Evolutionary conservation across 768 basidiomycete species (phyloP).

Genomic region (Postia placenta): DNA sequence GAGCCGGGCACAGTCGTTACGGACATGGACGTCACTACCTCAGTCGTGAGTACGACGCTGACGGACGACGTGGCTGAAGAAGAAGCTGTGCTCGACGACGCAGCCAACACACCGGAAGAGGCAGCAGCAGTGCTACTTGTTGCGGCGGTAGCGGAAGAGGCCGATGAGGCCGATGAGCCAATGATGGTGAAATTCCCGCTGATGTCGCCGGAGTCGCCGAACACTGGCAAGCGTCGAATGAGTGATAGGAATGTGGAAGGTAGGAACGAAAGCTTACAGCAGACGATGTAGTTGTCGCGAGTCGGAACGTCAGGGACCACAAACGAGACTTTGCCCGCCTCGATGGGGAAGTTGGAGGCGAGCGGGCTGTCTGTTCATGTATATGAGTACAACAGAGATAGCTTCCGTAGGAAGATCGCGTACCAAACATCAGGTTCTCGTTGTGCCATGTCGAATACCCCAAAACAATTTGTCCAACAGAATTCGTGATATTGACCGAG

Average conservation of each 20-base stretch:
- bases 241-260: not conserved
- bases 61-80: not conserved
- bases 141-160: not conserved
- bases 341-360: conserved; percentile 33
- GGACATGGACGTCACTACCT: not conserved
- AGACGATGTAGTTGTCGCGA: conserved; percentile 38
- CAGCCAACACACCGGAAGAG: not conserved
- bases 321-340: conserved; percentile 33
- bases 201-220: conserved; percentile 40
- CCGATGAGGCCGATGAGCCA: conserved; percentile 6
- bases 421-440: conserved; percentile 46
- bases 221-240: conserved; percentile 24
- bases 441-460: conserved; percentile 33
- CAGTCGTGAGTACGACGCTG: not conserved
- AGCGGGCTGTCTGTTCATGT: conserved; percentile 35
- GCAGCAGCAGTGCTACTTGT: not conserved
- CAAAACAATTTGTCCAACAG: conserved; percentile 35
- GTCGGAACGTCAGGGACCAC: conserved; percentile 31
- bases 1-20: not conserved
- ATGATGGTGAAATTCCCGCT: conserved; percentile 23
- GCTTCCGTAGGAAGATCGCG: conserved; percentile 17
- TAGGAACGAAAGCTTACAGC: conserved; percentile 23
- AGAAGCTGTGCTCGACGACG: not conserved
- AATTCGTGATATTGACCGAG: conserved; percentile 27
- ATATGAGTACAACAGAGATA: too few relatives aligned